Evolutionary conservation across 2,329 filamentous ascomycete genomes (phyloP).

Genomic region (Basipetospora chlamydospora): DNA sequence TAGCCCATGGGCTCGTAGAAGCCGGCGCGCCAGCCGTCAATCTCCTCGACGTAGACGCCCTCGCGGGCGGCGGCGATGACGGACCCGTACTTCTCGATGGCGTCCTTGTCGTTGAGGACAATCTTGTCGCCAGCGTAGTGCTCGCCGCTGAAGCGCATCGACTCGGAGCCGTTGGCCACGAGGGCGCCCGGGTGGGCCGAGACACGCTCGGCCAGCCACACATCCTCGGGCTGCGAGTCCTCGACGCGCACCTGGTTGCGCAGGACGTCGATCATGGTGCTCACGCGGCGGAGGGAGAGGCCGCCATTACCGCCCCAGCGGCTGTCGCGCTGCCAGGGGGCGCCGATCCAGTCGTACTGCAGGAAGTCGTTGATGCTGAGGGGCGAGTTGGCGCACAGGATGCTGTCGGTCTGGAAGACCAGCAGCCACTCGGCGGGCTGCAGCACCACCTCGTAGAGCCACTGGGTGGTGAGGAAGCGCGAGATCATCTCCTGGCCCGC

Average conservation of each 20-base stretch:
- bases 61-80: slow-evolving; percentile 15
- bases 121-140: slow-evolving; percentile 20
- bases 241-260: slow-evolving; percentile 28
- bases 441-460: slow-evolving; percentile 35
- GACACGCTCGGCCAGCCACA: slow-evolving; percentile 39
- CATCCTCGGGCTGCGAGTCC: slow-evolving; percentile 35
- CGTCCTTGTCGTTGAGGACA: slow-evolving; percentile 10
- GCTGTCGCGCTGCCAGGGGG: slow-evolving; percentile 28
- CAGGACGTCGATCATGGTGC: slow-evolving; percentile 36
- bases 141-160: slow-evolving; percentile 36
- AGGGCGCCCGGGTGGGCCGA: slow-evolving; percentile 30
- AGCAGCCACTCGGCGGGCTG: slow-evolving; percentile 38
- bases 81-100: slow-evolving; percentile 12
- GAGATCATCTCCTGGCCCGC: slow-evolving; percentile 35
- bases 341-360: slow-evolving; percentile 38
- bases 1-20: slow-evolving; percentile 45
- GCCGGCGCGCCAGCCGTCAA: slow-evolving; percentile 36
- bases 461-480: slow-evolving; percentile 34
- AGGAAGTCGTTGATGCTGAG: slow-evolving; percentile 33
- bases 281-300: slow-evolving; percentile 36
- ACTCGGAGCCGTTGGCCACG: slow-evolving; percentile 36
- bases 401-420: slow-evolving; percentile 39
- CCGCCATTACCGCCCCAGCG: slow-evolving; percentile 37
- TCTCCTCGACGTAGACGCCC: slow-evolving; percentile 21
- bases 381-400: slow-evolving; percentile 37